Conservation (phyloP, 352 stramenopile species). For the Globisporangium recalcitrans region DNA sequence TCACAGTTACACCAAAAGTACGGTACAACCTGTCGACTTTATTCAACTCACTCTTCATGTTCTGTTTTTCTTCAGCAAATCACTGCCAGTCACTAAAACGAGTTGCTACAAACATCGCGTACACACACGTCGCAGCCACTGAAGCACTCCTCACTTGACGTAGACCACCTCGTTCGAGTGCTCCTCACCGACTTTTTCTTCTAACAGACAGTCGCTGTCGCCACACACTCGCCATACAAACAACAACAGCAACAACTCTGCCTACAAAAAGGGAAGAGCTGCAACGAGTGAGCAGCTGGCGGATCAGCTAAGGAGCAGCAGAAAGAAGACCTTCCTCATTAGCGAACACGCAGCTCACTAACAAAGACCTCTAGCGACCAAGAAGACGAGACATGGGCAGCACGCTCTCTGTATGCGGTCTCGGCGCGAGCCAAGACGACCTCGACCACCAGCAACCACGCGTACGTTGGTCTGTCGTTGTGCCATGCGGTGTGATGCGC, state of each 20-base stretch:
- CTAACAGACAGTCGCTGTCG: neutral
- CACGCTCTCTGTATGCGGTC: conserved; percentile 35
- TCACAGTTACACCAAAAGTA: neutral
- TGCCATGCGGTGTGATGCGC: neutral
- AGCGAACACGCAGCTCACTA: neutral
- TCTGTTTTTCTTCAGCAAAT: neutral
- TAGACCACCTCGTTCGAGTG: neutral
- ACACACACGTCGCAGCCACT: neutral
- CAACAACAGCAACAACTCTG: neutral
- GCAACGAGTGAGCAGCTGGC: neutral
- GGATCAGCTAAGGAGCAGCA: neutral
- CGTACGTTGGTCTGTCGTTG: conserved; percentile 13
- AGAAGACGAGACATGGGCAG: conserved; percentile 25
- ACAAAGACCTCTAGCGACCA: neutral
- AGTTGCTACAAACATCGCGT: neutral
- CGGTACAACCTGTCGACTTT: too few species aligned
- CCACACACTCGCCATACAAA: neutral
- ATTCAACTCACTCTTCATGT: too few species aligned
- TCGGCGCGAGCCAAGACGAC: conserved; percentile 18
- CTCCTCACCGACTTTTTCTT: neutral
- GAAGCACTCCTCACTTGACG: neutral
- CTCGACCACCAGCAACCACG: conserved; percentile 16
- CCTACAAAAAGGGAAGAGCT: neutral
- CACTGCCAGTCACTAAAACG: neutral
- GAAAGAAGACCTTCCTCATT: conserved; percentile 5